Conservation (phyloP, 352 stramenopile genomes). For the Pythium plurisporium region DNA sequence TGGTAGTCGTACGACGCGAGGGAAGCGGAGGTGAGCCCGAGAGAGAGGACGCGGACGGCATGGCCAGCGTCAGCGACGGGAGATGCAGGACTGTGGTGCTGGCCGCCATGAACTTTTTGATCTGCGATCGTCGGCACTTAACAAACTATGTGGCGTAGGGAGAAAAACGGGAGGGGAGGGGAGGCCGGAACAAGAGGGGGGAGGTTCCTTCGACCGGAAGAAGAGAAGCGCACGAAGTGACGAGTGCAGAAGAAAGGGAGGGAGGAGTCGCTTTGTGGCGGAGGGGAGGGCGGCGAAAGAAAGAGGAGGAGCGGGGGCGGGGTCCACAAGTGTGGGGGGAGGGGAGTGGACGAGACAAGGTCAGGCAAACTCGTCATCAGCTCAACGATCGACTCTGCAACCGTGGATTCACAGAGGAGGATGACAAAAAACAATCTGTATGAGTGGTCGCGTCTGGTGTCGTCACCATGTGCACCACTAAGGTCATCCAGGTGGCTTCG, state of each 20-base stretch:
- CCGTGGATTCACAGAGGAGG: neutral
- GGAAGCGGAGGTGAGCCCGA: neutral
- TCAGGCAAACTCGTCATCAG: conserved; percentile 19
- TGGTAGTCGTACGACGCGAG: neutral
- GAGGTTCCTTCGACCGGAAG: neutral
- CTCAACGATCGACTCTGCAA: neutral
- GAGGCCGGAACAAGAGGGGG: too few relatives aligned
- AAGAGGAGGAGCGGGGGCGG: neutral
- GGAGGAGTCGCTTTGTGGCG: neutral
- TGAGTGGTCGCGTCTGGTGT: conserved; percentile 17
- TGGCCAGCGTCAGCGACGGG: neutral
- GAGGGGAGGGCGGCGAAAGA: neutral
- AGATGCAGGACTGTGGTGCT: neutral
- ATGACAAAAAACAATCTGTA: conserved; percentile 1
- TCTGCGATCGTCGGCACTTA: conserved; percentile 4
- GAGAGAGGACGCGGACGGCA: neutral
- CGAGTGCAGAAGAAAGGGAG: neutral
- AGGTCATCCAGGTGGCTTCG: conserved; percentile 9
- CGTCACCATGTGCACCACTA: conserved; percentile 27
- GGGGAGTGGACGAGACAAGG: neutral
- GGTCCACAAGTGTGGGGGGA: neutral
- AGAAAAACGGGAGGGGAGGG: neutral
- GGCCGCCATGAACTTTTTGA: neutral
- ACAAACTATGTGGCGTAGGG: neutral
- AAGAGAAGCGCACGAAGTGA: neutral